Conservation (phyloP, 495 filamentous ascomycete genomes). For the Tuber magnatum region DNA sequence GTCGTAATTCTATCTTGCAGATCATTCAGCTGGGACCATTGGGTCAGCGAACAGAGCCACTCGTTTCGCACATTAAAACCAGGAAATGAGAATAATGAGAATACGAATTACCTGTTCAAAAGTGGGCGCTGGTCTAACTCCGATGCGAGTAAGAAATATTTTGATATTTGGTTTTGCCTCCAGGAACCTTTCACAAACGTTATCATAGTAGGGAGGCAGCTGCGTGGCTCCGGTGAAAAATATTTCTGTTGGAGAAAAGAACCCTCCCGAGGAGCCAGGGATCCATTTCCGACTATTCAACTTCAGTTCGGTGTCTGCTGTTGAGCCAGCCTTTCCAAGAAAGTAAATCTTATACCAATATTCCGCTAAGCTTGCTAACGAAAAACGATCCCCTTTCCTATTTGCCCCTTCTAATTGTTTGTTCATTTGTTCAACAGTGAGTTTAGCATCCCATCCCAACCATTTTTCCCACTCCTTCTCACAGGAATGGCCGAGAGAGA, state of each 20-base stretch:
- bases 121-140: constrained; percentile 19
- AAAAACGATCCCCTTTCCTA: neutral
- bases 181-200: constrained; percentile 2
- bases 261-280: constrained; percentile 17
- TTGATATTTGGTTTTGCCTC: neutral
- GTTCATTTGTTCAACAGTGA: neutral
- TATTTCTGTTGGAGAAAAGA: constrained; percentile 20
- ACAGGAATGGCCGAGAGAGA: neutral
- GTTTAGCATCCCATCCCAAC: constrained; percentile 20
- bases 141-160: constrained; percentile 8
- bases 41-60: neutral
- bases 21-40: constrained; percentile 19
- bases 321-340: neutral
- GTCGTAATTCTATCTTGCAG: constrained; percentile 28
- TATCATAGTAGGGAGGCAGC: constrained; percentile 23
- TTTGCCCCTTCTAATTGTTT: constrained; percentile 19
- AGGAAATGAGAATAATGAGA: neutral
- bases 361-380: constrained; percentile 1
- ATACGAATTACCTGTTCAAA: constrained; percentile 26
- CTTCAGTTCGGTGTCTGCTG: neutral
- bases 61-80: neutral
- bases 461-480: constrained; percentile 11
- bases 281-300: constrained; percentile 27
- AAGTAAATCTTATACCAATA: neutral
- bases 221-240: constrained; percentile 18